Evolutionary conservation across 2,329 filamentous ascomycete species (phyloP).

Genomic region (Colletotrichum tabaci): DNA sequence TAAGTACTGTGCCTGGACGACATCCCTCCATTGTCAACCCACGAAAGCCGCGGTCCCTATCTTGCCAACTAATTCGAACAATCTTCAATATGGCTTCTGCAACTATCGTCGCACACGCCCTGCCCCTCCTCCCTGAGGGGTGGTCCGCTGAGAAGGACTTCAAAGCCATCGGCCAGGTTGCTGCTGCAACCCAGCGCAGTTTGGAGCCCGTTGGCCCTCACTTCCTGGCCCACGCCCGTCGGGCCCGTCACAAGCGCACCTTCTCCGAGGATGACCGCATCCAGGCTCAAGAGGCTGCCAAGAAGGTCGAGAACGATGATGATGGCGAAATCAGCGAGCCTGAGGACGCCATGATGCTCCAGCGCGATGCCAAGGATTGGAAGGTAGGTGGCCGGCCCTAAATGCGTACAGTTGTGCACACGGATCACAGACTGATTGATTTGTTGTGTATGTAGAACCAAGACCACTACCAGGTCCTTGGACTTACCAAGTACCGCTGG

Average conservation of each 20-base stretch:
- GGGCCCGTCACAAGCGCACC: constrained; percentile 95
- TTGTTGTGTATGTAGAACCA: constrained; percentile 73
- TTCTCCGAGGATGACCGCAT: constrained; percentile 99
- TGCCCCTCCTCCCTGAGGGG: constrained; percentile 83
- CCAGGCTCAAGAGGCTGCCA: constrained; percentile 93
- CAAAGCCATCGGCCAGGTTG: constrained; percentile 85
- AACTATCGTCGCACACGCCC: constrained; percentile 72
- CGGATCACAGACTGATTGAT: constrained; percentile 7
- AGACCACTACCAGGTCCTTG: constrained; percentile 98
- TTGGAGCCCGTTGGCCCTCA: constrained; percentile 97
- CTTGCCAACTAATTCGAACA: constrained; percentile 45
- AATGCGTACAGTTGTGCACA: not conserved
- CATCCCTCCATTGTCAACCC: not conserved
- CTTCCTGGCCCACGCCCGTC: constrained; percentile 96
- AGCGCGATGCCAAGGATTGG: constrained; percentile 98
- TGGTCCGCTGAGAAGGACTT: constrained; percentile 95
- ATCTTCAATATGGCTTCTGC: constrained; percentile 72
- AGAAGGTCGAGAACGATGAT: constrained; percentile 94
- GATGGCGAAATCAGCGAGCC: constrained; percentile 92
- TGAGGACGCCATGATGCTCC: constrained; percentile 93
- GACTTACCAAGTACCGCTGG: constrained; percentile 91
- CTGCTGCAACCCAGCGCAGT: constrained; percentile 84
- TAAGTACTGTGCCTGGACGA: not conserved
- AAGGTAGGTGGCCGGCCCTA: constrained; percentile 75
- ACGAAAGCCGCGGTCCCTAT: constrained; percentile 13